Conservation (phyloP, 1,139 yeast species). For the Hyphopichia buzzinii region DNA sequence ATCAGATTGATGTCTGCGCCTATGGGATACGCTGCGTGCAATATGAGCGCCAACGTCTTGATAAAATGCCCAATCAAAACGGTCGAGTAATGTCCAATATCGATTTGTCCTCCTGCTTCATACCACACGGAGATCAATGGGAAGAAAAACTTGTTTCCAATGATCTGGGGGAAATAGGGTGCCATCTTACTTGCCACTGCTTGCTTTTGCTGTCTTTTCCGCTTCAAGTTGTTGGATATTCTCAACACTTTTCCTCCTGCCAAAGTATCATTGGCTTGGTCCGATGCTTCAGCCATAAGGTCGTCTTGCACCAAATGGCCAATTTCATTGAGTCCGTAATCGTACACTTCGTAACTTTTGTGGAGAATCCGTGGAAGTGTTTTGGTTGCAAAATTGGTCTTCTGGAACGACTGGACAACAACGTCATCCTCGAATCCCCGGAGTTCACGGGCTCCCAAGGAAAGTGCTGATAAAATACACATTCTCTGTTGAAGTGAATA, state of each 20-base stretch:
- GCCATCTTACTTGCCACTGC: conserved; percentile 12
- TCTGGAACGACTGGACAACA: conserved; percentile 33
- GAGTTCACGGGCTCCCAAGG: conserved; percentile 59
- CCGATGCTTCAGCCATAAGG: conserved; percentile 36
- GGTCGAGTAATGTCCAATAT: conserved; percentile 55
- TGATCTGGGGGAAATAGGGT: conserved; percentile 42
- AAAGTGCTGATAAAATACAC: conserved; percentile 51
- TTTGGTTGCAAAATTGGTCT: conserved; percentile 36
- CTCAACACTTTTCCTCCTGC: conserved; percentile 51
- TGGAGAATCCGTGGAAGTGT: conserved; percentile 50
- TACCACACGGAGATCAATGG: conserved; percentile 60
- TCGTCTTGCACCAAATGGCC: conserved; percentile 26
- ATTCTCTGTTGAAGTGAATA: conserved; percentile 64
- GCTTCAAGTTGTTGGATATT: conserved; percentile 40
- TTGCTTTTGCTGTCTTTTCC: conserved; percentile 8
- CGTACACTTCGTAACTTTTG: conserved; percentile 19
- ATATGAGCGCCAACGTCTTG: conserved; percentile 53
- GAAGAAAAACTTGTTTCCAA: conserved; percentile 49
- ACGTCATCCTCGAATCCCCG: conserved; percentile 54
- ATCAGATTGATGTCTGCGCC: conserved; percentile 51
- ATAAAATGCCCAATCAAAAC: conserved; percentile 57
- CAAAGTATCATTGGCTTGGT: conserved; percentile 38
- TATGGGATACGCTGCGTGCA: conserved; percentile 59
- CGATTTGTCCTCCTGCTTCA: conserved; percentile 37
- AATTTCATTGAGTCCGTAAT: conserved; percentile 2